Percentiles rank a stretch among this genome's conserved stretches.
Conservation (phyloP, 2,329 filamentous ascomycete genomes). For the Didymella segeticola region DNA sequence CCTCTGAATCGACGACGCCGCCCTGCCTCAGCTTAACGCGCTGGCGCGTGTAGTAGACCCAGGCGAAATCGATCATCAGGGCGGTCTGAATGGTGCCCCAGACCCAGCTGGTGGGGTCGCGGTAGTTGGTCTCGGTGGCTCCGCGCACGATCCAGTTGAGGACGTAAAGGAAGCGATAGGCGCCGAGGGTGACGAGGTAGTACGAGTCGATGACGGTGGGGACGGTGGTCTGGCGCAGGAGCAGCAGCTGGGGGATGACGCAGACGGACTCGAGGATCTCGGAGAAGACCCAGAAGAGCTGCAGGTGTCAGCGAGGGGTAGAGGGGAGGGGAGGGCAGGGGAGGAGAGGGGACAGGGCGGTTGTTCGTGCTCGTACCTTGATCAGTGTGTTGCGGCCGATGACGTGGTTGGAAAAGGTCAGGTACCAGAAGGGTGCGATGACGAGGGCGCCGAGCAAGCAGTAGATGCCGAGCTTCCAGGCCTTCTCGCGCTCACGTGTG, state of each 20-base stretch:
- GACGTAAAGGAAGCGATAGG: constrained; percentile 88
- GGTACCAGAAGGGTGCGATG: constrained; percentile 74
- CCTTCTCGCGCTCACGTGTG: constrained; percentile 86
- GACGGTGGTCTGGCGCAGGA: constrained; percentile 92
- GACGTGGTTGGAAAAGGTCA: constrained; percentile 68
- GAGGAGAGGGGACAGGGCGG: not conserved
- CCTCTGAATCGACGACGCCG: constrained; percentile 87
- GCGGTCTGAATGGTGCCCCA: constrained; percentile 90
- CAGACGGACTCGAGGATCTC: constrained; percentile 91
- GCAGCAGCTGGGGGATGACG: constrained; percentile 87
- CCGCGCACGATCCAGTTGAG: constrained; percentile 85
- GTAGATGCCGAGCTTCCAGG: constrained; percentile 86
- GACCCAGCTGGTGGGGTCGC: constrained; percentile 77
- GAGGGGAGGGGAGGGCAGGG: not conserved
- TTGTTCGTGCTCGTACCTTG: constrained; percentile 49
- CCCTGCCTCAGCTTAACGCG: constrained; percentile 90
- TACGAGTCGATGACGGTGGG: constrained; percentile 97
- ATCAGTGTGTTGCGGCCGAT: constrained; percentile 40
- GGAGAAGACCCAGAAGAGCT: constrained; percentile 88
- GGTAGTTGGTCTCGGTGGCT: constrained; percentile 62
- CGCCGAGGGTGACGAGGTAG: constrained; percentile 86
- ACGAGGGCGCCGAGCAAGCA: constrained; percentile 70
- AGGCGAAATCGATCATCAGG: constrained; percentile 91
- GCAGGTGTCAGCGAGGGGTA: constrained; percentile 5
- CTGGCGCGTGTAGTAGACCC: constrained; percentile 95